Base-by-base conservation (phyloP, 192 early-diverging fungal species). In the Backusella psychrophila region DNA sequence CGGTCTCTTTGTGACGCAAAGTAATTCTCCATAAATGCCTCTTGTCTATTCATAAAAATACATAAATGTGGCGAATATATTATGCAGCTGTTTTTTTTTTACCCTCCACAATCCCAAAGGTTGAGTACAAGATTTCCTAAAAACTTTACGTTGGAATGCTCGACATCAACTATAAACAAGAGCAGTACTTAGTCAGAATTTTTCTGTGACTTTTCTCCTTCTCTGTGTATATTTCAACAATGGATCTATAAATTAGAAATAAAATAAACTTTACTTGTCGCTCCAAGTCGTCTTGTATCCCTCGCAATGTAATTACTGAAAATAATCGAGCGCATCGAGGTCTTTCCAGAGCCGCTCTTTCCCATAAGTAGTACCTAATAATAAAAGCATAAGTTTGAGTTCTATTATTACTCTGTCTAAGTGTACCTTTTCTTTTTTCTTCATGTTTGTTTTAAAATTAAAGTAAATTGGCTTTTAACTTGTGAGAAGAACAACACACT, bases 251-350 rank as follows among this genome's bases (percentile, higher is more conserved):
- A 11, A 39, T 44, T 36, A 75, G 36, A 69, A 21, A 26, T 29
- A 59, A 39, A 42, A 33, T 78, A 35, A 36, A 70, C n/a, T 79
- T 69, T 86, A 95, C 93, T 96, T 68, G 98, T 99, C 38, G 97
- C 95, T 12, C 97, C 98, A 38, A 99, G 92, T 26, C 96, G 88
- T 39, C 97, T 88, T 6, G 98, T 99, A 76, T 99, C 97, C 77
- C 91, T 81, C 3, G 98, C 97, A 71, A 97, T 93, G 82, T 97
- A 98, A 86, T 98, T 98, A 4, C 96, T 94, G 77, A 99, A 99
- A 76, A 99, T 98, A 76, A 99, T 96, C 26, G 95, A 96, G 73
- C 97, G 89, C 98, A 99, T 99, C 38, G 96, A 98, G 23, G 98
- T 99, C 89, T 99, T 99, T 63, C 98, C 98, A 3, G 95, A 93